Conservation (phyloP, 2,329 filamentous ascomycete genomes). For the Pseudocercospora macadamiae region DNA sequence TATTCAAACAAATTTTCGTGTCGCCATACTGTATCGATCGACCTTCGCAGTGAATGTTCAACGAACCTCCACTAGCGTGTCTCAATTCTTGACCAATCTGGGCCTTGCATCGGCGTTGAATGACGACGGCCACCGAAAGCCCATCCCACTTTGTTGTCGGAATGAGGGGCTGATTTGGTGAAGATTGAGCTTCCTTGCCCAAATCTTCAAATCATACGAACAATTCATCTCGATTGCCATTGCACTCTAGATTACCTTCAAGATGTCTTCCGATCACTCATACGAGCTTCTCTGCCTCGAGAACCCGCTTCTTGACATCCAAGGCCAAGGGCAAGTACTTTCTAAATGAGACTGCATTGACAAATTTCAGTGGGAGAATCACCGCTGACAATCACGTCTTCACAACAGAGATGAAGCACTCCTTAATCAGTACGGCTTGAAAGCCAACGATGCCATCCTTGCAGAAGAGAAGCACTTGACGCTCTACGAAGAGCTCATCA, state of each 20-base stretch:
- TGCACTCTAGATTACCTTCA: constrained; percentile 2
- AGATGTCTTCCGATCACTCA: constrained; percentile 50
- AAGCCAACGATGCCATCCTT: constrained; percentile 96
- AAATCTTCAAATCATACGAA: background rate
- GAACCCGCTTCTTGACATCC: constrained; percentile 98
- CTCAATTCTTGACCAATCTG: too few relatives aligned
- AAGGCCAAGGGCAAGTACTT: constrained; percentile 67
- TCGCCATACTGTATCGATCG: too few relatives aligned
- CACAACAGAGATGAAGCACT: constrained; percentile 72
- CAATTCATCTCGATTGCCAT: background rate
- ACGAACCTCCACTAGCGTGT: too few relatives aligned
- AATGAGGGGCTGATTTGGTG: background rate
- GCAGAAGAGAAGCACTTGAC: constrained; percentile 87
- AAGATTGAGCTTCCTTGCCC: background rate
- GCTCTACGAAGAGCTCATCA: constrained; percentile 91
- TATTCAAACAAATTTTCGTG: background rate
- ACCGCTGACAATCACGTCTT: constrained; percentile 29
- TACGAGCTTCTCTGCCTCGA: constrained; percentile 91
- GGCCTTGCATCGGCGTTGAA: background rate
- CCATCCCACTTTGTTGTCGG: background rate
- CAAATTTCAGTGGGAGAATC: constrained; percentile 18
- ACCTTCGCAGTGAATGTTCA: too few relatives aligned
- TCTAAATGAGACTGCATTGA: background rate
- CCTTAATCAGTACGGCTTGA: constrained; percentile 89
- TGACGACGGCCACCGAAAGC: constrained; percentile 1